Percentiles rank a stretch among this genome's conserved stretches.
These are phyloP conservation scores for Calonectria pseudoturangicola DNA, from an alignment of 2,329 filamentous ascomycete species.

Conservation along the genomic window DNA sequence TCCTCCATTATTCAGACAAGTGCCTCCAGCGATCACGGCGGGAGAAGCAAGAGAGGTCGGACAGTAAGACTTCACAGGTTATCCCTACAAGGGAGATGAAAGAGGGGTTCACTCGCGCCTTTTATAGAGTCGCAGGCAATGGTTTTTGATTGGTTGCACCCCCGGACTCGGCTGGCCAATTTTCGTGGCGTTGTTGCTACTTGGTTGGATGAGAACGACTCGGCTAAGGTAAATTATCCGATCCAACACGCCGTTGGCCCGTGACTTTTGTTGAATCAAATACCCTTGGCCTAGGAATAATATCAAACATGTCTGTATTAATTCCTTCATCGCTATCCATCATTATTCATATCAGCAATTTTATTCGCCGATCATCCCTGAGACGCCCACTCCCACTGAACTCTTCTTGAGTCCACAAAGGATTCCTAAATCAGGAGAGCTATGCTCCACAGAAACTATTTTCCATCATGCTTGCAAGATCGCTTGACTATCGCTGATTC, in stretches of 20 bases:
- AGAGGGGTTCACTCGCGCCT: neutral
- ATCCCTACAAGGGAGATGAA: neutral
- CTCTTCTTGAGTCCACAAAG: no score
- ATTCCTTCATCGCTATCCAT: no score
- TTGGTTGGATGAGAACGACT: neutral
- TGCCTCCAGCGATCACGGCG: neutral
- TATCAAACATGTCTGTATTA: no score
- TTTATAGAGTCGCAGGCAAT: neutral
- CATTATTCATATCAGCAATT: no score
- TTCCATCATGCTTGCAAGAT: no score
- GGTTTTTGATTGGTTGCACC: neutral
- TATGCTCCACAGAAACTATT: no score
- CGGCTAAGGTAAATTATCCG: conserved; percentile 5
- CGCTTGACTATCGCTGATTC: no score
- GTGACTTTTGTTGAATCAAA: no score
- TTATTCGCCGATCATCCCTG: no score
- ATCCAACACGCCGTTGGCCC: neutral
- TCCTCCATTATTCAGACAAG: neutral
- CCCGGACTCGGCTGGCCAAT: neutral
- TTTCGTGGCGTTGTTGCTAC: neutral
- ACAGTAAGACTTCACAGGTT: neutral
- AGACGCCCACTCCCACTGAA: no score
- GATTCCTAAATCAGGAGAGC: no score
- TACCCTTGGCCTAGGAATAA: no score
- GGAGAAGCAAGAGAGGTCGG: neutral